Base-by-base conservation (phyloP, 2,329 filamentous ascomycete genomes). In the Diaporthe nobilis region DNA sequence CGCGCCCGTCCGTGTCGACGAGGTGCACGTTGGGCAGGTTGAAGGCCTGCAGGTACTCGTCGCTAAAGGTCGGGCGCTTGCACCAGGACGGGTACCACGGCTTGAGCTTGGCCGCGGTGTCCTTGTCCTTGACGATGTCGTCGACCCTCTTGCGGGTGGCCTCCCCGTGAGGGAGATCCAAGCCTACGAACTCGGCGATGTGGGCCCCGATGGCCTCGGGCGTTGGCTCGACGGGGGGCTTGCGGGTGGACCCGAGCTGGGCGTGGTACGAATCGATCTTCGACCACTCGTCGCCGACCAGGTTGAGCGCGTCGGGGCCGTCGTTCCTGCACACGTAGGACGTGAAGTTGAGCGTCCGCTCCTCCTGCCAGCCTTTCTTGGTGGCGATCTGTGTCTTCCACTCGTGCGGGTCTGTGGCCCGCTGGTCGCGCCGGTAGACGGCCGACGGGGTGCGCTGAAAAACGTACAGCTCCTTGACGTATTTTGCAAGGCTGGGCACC, bases 1-100 rank as follows among this genome's bases (percentile, higher is more conserved):
- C 90, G 76, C 86, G 85, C 6, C 88, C 90, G 42, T 89, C 82
- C 0, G 90, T 93, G 80, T 93, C 90, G 22, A 93, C 84, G 0
- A 94, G 87, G 8, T 86, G 85, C 4, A 94, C 91, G 78, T 91
- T 88, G 0, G 85, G 82, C 42, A 80, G 80, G 82, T 94, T 94
- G 86, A 93, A 93, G 0, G 87, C 78, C 3, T 85, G 79, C 0
- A 93, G 86, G 75, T 87, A 89, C 13, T 86, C 84, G 74, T 89
- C 86, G 77, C 88, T 87, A 79, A 89, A 89, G 68, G 82, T 84
- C 0, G 88, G 88, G 0, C 88, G 84, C 77, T 90, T 90, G 82
- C 88, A 90, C 83, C 85, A 88, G 2, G 81, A 81, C 1, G 84
- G 83, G 79, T 89, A 90, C 86, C 87, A 90, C 1, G 88, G 83